These are phyloP conservation scores for Trichoderma cornu-damae DNA, from an alignment of 2,329 filamentous ascomycete genomes.

Conservation along the genomic window DNA sequence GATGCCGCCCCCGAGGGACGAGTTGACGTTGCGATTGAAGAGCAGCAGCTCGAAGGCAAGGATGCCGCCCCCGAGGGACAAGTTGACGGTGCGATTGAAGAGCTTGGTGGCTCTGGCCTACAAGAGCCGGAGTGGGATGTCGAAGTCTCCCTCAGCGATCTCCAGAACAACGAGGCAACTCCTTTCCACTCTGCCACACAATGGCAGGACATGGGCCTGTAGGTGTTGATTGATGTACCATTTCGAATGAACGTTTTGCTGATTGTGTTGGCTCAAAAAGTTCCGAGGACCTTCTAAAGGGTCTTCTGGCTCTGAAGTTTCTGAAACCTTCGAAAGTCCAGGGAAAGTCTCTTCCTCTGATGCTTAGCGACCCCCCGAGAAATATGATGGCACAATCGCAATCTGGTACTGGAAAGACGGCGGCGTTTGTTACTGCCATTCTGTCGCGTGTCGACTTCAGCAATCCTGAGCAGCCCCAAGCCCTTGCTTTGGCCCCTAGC, in stretches of 20 bases:
- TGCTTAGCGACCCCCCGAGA: constrained; percentile 76
- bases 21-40: no score
- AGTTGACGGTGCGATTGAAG: constrained; percentile 35
- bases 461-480: constrained; percentile 68
- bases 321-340: constrained; percentile 96
- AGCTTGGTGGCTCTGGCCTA: constrained; percentile 47
- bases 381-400: constrained; percentile 99
- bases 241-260: background rate
- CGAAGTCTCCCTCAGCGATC: constrained; percentile 84
- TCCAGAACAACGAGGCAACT: constrained; percentile 80
- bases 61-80: constrained; percentile 28
- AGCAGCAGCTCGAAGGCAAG: no score
- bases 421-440: constrained; percentile 89
- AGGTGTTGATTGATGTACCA: constrained; percentile 21
- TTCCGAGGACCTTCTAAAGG: constrained; percentile 61
- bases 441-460: constrained; percentile 77
- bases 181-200: constrained; percentile 79
- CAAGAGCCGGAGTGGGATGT: constrained; percentile 79
- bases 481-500: constrained; percentile 82
- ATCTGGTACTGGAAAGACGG: constrained; percentile 96
- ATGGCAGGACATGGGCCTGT: constrained; percentile 86
- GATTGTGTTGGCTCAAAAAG: constrained; percentile 23
- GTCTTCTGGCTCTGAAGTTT: constrained; percentile 78
- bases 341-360: constrained; percentile 84
- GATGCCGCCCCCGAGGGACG: no score